Percentiles rank a stretch among this genome's conserved stretches.
Evolutionary conservation across 805 yeast genomes (phyloP).

Genomic region (Yueomyces sinensis): DNA sequence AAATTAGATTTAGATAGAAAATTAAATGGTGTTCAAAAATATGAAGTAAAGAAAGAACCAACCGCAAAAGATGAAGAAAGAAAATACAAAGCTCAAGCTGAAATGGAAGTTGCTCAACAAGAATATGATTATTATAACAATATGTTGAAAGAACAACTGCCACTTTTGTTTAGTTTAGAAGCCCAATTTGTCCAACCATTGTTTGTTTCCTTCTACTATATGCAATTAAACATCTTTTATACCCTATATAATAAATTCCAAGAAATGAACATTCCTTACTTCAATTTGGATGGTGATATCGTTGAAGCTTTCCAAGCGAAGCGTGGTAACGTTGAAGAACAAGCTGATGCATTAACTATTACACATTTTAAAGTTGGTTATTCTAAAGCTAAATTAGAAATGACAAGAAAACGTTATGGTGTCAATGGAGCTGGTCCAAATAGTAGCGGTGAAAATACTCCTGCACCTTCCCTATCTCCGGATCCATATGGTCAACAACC

Average conservation of each 20-base stretch:
- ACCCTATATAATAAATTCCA: slow-evolving; percentile 85
- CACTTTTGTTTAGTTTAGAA: slow-evolving; percentile 75
- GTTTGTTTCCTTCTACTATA: slow-evolving; percentile 87
- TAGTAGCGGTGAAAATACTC: background rate
- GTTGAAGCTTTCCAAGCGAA: slow-evolving; percentile 65
- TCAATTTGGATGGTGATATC: slow-evolving; percentile 75
- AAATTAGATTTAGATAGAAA: slow-evolving; percentile 88
- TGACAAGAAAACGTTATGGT: slow-evolving; percentile 66
- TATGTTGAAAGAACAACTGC: slow-evolving; percentile 82
- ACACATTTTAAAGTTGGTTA: slow-evolving; percentile 86
- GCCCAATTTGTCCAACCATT: slow-evolving; percentile 87
- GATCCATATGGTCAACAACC: slow-evolving; percentile 2
- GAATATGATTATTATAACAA: slow-evolving; percentile 95
- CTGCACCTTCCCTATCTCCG: background rate
- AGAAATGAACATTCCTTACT: slow-evolving; percentile 93
- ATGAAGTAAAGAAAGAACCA: slow-evolving; percentile 71
- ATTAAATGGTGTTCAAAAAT: slow-evolving; percentile 52
- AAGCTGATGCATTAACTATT: slow-evolving; percentile 76
- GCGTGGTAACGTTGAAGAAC: slow-evolving; percentile 85
- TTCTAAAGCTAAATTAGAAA: slow-evolving; percentile 72
- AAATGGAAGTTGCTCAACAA: slow-evolving; percentile 80
- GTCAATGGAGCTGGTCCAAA: slow-evolving; percentile 7
- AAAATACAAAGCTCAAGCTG: slow-evolving; percentile 80
- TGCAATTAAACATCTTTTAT: slow-evolving; percentile 96
- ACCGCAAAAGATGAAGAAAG: slow-evolving; percentile 85